Evolutionary conservation across 2,329 filamentous ascomycete species (phyloP), one percentile per base, ranked within the genome.

Genomic region (Penicillium paneum): DNA sequence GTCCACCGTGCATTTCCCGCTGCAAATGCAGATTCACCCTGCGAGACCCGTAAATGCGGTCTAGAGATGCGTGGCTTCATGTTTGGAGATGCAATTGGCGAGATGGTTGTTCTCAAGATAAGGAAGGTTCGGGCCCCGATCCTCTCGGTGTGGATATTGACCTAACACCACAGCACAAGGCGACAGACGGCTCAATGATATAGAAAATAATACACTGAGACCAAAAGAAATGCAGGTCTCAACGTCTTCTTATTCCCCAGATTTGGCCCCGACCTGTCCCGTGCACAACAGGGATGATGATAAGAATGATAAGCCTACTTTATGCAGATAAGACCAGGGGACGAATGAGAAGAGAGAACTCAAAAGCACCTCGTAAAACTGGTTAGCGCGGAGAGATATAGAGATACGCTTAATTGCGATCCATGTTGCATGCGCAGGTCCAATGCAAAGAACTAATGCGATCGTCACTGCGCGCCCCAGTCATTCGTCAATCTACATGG

Each of bases 1-100:
- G 76, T 80, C 72, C 74, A 74, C 65, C 75, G 65, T 57, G 72
- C 62, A 67, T 74, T 71, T 55, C 76, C 67, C 59, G 71, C 69
- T 6, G 77, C 74, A 63, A 81, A 81, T 3, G 74, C 71, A 6
- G 77, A 79, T 46, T 71, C 67, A 1, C 74, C 66, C 62, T 79
- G 78, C 24, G 75, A 68, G 36, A 81, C 77, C 48, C 70, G 71
- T 42, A 79, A 66, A 52, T 69, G 70, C 38, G 77, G 77, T 47
- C 66, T 65, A 49, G 69, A 62, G 49, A 78, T 67, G 36, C 55
- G 65, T 64, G 68, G 65, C 21, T 49, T 34, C 43, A 48, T 56
- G 10, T 5, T 35, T 11, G 26, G 19, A 32, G 15, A 46, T 6
- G 17, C 21, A 39, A 17, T 39, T 7, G 12, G 34, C 24, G 26